phyloP scores from a whole-genome alignment of 495 filamentous ascomycete genomes.

The Thozetella sp. region DNA sequence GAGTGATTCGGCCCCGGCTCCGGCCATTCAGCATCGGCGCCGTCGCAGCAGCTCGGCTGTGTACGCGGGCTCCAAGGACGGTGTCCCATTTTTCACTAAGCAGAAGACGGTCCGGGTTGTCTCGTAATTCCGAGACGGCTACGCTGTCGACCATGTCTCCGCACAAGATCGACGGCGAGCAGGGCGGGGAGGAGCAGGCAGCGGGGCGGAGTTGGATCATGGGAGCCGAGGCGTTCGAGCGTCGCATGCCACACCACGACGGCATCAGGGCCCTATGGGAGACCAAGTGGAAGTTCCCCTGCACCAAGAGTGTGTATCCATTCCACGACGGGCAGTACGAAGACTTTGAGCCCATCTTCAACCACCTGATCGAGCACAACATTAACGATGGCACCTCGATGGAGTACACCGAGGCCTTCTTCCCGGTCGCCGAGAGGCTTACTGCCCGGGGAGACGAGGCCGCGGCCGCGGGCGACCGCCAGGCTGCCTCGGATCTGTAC shows the following conservation, averaged over 20 bases:
- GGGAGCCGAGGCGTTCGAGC: conserved; percentile 40
- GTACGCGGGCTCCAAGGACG: conserved; percentile 24
- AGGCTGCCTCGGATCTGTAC: conserved; percentile 62
- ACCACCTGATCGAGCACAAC: conserved; percentile 58
- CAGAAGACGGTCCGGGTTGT: conserved; percentile 27
- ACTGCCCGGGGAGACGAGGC: conserved; percentile 48
- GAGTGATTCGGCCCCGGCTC: conserved; percentile 5
- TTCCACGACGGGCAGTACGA: conserved; percentile 73
- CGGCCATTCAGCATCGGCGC: conserved; percentile 15
- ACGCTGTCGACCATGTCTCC: conserved; percentile 23
- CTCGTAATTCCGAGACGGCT: not conserved
- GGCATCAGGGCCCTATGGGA: conserved; percentile 77
- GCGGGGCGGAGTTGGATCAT: conserved; percentile 29
- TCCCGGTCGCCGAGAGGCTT: conserved; percentile 58
- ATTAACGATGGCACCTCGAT: conserved; percentile 66
- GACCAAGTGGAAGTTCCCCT: conserved; percentile 77
- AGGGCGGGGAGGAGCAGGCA: not conserved
- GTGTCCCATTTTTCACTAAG: conserved; percentile 25
- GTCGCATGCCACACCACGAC: conserved; percentile 63
- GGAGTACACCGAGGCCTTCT: conserved; percentile 65
- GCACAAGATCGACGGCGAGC: conserved; percentile 2
- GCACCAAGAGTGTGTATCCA: conserved; percentile 68
- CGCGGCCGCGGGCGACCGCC: conserved; percentile 38
- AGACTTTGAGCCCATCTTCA: conserved; percentile 76
- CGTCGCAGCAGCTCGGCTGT: conserved; percentile 22